These are phyloP conservation scores for Gilbertella persicaria DNA, from an alignment of 371 early-diverging fungal genomes.

Conservation along the genomic window DNA sequence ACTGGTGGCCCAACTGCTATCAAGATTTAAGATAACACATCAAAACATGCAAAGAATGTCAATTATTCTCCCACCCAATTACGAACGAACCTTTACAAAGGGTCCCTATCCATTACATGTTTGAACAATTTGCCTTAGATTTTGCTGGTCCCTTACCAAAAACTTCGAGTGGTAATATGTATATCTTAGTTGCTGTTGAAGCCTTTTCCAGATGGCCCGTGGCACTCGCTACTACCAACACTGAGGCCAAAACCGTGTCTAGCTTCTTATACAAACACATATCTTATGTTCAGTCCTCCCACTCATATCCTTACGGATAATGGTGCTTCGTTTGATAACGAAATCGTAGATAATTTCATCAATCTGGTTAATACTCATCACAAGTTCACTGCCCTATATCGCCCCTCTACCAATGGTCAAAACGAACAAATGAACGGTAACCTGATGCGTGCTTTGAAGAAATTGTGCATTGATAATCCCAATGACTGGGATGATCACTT, in stretches of 20 bases:
- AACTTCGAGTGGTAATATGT: conserved; percentile 23
- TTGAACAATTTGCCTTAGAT: conserved; percentile 36
- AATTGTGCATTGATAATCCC: background rate
- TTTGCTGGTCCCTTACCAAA: conserved; percentile 34
- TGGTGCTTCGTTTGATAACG: conserved; percentile 2
- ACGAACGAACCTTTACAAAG: background rate
- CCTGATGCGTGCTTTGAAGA: conserved; percentile 6
- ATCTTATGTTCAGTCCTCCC: conserved; percentile 23
- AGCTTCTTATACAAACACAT: conserved; percentile 40
- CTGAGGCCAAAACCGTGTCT: conserved; percentile 25
- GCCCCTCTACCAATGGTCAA: conserved; percentile 20
- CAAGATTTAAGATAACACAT: background rate
- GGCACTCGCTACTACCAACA: conserved; percentile 31
- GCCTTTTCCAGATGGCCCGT: conserved; percentile 41
- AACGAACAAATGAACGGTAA: conserved; percentile 23
- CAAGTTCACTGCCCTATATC: conserved; percentile 13
- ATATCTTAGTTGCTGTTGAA: conserved; percentile 50
- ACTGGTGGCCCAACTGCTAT: conserved; percentile 11
- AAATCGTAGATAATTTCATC: background rate
- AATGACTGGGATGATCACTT: background rate
- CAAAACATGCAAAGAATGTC: background rate
- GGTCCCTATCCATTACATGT: conserved; percentile 10
- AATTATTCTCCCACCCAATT: background rate
- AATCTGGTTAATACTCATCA: background rate
- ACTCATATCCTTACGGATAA: conserved; percentile 14